Evolutionary conservation across 2,329 filamentous ascomycete species (phyloP).

Genomic region (Meredithiella fracta): DNA sequence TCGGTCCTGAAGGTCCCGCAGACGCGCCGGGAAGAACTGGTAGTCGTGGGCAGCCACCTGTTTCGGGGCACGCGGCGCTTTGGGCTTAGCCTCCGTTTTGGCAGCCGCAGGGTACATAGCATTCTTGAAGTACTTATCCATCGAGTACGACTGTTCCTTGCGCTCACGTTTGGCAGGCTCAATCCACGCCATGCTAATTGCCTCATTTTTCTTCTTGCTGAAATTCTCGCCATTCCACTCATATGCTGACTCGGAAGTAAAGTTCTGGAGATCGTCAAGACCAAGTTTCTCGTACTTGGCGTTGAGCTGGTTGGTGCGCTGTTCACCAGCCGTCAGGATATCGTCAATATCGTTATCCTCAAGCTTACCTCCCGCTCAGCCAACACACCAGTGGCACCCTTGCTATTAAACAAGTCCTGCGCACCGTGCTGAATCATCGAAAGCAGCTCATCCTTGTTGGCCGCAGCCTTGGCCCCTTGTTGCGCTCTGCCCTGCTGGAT

Average conservation of each 20-base stretch:
- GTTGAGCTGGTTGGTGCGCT: slow-evolving; percentile 76
- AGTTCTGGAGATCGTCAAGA: slow-evolving; percentile 93
- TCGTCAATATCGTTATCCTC: slow-evolving; percentile 80
- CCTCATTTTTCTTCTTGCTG: slow-evolving; percentile 77
- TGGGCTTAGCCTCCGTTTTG: slow-evolving; percentile 79
- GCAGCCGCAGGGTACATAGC: slow-evolving; percentile 57
- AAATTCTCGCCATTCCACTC: slow-evolving; percentile 99
- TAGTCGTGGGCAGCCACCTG: slow-evolving; percentile 88
- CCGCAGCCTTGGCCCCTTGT: slow-evolving; percentile 73
- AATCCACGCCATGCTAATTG: slow-evolving; percentile 78
- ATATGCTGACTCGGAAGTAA: slow-evolving; percentile 91
- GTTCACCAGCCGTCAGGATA: slow-evolving; percentile 73
- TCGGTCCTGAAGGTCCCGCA: slow-evolving; percentile 82
- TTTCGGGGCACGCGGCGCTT: slow-evolving; percentile 87
- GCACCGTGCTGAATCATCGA: slow-evolving; percentile 98
- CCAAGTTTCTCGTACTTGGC: slow-evolving; percentile 93
- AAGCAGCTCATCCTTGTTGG: slow-evolving; percentile 88
- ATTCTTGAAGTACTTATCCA: slow-evolving; percentile 96
- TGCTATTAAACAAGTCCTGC: slow-evolving; percentile 75
- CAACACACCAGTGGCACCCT: slow-evolving; percentile 46
- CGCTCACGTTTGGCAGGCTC: slow-evolving; percentile 96
- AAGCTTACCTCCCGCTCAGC: slow-evolving; percentile 46
- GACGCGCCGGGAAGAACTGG: slow-evolving; percentile 78
- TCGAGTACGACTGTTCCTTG: slow-evolving; percentile 94
- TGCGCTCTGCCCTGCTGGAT: slow-evolving; percentile 95